These are phyloP conservation scores for Juncus inflexus DNA, from an alignment of 176 grass and related monocot genomes.

Conservation along the genomic window DNA sequence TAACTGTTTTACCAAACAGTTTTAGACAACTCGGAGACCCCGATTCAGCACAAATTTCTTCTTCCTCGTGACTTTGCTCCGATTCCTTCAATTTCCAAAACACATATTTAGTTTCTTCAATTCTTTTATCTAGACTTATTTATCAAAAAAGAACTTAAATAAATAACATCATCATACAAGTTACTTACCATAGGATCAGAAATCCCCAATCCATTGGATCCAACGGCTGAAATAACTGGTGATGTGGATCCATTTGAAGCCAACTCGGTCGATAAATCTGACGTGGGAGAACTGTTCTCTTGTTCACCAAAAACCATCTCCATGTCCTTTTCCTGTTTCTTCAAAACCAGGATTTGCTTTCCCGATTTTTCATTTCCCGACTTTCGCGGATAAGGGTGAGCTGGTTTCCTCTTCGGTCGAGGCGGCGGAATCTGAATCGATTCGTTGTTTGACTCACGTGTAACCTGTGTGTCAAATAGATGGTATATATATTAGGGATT, in stretches of 20 bases:
- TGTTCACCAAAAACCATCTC: constrained; percentile 33
- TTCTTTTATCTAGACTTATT: not conserved
- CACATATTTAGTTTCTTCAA: constrained; percentile 4
- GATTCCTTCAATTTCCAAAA: constrained; percentile 9
- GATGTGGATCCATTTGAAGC: constrained; percentile 36
- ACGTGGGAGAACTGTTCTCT: constrained; percentile 57
- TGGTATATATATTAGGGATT: not conserved
- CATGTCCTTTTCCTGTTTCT: constrained; percentile 36
- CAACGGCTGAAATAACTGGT: constrained; percentile 28
- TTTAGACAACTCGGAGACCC: constrained; percentile 34
- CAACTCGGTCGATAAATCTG: constrained; percentile 41
- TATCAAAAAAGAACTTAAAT: constrained; percentile 9
- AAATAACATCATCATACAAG: constrained; percentile 12
- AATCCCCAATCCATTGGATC: constrained; percentile 32
- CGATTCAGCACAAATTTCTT: constrained; percentile 24
- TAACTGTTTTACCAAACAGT: constrained; percentile 73
- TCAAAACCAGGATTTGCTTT: constrained; percentile 26
- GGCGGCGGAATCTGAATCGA: constrained; percentile 79
- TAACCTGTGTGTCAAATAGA: constrained; percentile 34
- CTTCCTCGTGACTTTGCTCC: constrained; percentile 21
- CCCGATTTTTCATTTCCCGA: constrained; percentile 24
- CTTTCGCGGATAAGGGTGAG: constrained; percentile 79
- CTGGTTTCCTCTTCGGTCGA: constrained; percentile 76
- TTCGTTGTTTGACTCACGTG: constrained; percentile 45
- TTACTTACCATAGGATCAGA: constrained; percentile 8